A percentile compares a stretch with the other conserved stretches of the same genome.
Evolutionary conservation across 2,329 filamentous ascomycete genomes (phyloP).

Genomic region (Cryphonectria radicalis): DNA sequence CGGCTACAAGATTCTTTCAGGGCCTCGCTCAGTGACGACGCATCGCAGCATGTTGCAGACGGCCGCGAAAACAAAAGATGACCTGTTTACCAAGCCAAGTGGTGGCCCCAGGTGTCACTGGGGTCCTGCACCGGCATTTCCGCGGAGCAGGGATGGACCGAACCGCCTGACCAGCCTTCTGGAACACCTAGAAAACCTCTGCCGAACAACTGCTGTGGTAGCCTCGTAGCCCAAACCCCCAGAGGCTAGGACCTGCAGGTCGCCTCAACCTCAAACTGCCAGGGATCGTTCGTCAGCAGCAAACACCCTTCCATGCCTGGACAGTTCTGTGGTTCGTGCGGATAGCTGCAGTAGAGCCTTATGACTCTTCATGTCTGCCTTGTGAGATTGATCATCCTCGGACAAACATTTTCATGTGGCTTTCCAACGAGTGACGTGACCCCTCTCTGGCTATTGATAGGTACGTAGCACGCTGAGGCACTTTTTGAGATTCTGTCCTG

Average conservation of each 20-base stretch:
- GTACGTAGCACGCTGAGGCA: not conserved
- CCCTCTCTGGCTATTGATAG: not conserved
- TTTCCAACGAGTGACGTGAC: not conserved
- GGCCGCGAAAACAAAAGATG: not conserved
- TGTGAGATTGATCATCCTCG: not conserved
- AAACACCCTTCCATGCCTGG: not conserved
- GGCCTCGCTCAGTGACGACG: not conserved
- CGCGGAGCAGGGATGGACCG: not conserved
- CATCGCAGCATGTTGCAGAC: not conserved
- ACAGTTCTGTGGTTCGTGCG: not conserved
- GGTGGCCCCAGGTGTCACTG: not conserved
- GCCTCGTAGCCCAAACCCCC: not conserved
- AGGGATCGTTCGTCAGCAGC: not conserved
- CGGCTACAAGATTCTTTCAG: not conserved
- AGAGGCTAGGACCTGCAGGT: constrained; percentile 4
- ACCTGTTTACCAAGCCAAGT: not conserved
- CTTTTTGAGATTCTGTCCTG: no score
- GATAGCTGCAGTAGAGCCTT: not conserved
- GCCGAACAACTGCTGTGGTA: not conserved
- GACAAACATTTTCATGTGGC: not conserved
- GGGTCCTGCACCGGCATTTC: not conserved
- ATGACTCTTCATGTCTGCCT: not conserved
- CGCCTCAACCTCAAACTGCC: not conserved
- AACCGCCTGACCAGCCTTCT: not conserved
- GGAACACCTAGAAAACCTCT: not conserved